Conservation (phyloP, 441 rosid species). For the Syzygium malaccense region DNA sequence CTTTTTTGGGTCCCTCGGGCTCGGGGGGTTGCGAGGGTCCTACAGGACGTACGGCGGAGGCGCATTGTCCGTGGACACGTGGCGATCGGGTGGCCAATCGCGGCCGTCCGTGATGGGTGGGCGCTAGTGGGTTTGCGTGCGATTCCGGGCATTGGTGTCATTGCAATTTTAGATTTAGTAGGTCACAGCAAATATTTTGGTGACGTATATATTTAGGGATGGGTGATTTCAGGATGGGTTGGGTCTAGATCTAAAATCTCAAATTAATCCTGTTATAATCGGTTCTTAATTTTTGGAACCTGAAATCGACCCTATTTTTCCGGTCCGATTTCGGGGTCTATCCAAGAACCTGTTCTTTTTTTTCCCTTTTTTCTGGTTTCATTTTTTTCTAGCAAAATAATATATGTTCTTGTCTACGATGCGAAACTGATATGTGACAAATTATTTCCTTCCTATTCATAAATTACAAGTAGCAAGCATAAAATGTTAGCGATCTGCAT, state of each 20-base stretch:
- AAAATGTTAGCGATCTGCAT: not conserved
- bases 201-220: too few relatives aligned
- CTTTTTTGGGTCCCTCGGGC: not conserved
- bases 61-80: not conserved
- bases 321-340: too few relatives aligned
- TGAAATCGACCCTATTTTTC: too few relatives aligned
- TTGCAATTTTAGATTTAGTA: not conserved
- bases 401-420: not conserved
- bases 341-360: too few relatives aligned
- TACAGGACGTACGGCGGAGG: not conserved
- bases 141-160: not conserved
- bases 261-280: too few relatives aligned
- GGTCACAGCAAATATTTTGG: not conserved
- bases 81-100: not conserved
- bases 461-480: not conserved
- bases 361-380: too few relatives aligned
- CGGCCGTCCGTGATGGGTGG: not conserved
- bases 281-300: too few relatives aligned
- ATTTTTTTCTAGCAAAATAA: too few relatives aligned
- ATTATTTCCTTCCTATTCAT: not conserved
- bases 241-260: rapidly evolving
- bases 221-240: too few relatives aligned
- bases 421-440: not conserved
- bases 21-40: not conserved
- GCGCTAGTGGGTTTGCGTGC: not conserved